Evolutionary conservation across 495 filamentous ascomycete genomes (phyloP), one percentile per base, ranked within the genome.

Genomic region (Glutinoglossum americanum): DNA sequence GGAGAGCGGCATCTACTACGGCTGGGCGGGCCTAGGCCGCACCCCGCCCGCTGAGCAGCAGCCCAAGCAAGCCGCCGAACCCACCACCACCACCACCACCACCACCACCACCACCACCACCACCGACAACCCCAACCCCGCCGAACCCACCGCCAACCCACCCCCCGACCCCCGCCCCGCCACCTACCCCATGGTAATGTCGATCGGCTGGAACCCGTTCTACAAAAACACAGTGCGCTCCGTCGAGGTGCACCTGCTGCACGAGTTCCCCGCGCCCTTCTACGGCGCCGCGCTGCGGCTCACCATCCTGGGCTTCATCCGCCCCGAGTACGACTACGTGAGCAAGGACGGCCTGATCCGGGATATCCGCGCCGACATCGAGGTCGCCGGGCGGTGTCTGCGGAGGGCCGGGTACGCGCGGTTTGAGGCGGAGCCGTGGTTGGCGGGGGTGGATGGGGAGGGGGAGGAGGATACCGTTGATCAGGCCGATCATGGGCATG

Each of bases 171-270:
- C n/a, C n/a, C 17, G 26, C 47, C 37, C 37, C 8, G 28, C n/a
- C 45, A 71, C 95, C 21, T 85, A 82, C 67, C 86, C 86, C 0
- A 93, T 94, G 72, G 90, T 95, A 54, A 81, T 98, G 82, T 84
- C 79, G 39, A 90, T 98, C 54, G 89, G 90, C n/a, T 94, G 85
- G 74, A 95, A 95, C 65, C 88, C 89, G 0, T 93, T 87, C 69
- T 95, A 93, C 72, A 89, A 87, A 67, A 95, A 96, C 68, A 76
- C 76, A 25, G 78, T 83, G 41, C 76, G 86, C 21, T 83, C 78
- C 41, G 85, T 90, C 62, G 92, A 97, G 76, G 89, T 96, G 61
- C 90, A 97, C 69, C 76, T 98, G 57, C 75, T 98, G 71, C 82
- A 85, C 70, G 62, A 59, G 59, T 94, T 81, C 73, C 70, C 33